Percentiles rank a stretch among this genome's conserved stretches.
These are phyloP conservation scores for Ulmus americana DNA, from an alignment of 331 rosid genomes.

Conservation along the genomic window DNA sequence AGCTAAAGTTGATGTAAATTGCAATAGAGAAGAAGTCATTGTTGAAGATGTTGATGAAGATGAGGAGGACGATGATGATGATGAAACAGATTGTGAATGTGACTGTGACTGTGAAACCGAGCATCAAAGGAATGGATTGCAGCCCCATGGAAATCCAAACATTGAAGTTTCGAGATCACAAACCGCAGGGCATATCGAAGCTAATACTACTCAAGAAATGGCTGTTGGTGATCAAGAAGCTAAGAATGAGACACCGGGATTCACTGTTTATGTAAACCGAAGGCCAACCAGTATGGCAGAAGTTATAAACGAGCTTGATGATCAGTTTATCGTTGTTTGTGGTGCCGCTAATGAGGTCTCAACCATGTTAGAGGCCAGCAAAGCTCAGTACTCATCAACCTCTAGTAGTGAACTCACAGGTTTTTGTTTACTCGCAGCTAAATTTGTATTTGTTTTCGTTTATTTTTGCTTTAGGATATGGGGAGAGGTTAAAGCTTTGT, in stretches of 20 bases:
- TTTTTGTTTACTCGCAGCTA: conserved; percentile 20
- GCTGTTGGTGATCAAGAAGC: conserved; percentile 38
- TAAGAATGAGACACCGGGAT: conserved; percentile 72
- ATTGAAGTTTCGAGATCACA: conserved; percentile 48
- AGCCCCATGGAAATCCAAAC: conserved; percentile 27
- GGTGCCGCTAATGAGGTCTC: conserved; percentile 72
- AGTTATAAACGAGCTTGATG: conserved; percentile 70
- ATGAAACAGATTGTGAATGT: conserved; percentile 22
- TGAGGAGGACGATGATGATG: conserved; percentile 22
- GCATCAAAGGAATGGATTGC: conserved; percentile 24
- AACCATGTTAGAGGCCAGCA: conserved; percentile 61
- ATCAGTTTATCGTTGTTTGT: conserved; percentile 61
- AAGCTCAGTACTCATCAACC: conserved; percentile 41
- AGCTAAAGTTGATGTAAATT: conserved; percentile 29
- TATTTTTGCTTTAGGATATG: not conserved
- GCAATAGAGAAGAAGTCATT: conserved; percentile 43
- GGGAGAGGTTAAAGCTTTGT: not conserved
- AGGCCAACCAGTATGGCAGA: conserved; percentile 83
- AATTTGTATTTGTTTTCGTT: conserved; percentile 1
- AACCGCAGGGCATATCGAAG: conserved; percentile 38
- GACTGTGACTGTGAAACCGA: conserved; percentile 32
- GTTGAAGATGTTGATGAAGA: conserved; percentile 61
- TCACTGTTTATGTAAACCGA: conserved; percentile 66
- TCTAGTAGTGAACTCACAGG: conserved; percentile 63
- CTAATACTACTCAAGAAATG: conserved; percentile 39